Percentiles rank a stretch among this genome's conserved stretches.
phyloP scores from a whole-genome alignment of 2,329 filamentous ascomycete species.

The Podosphaera fusca region DNA sequence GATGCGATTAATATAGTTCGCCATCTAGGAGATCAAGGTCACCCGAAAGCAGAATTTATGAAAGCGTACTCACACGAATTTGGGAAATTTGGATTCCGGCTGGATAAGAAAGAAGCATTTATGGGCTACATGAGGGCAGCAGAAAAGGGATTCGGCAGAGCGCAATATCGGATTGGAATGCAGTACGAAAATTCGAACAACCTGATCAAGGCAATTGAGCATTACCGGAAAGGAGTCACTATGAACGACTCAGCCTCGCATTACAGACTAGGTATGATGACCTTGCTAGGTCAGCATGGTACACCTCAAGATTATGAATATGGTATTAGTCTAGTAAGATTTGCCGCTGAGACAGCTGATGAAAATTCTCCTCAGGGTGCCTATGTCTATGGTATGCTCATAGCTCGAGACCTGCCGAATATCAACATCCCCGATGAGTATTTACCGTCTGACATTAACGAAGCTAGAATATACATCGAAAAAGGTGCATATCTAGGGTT shows the following conservation, averaged over 20 bases:
- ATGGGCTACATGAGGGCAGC: constrained; percentile 67
- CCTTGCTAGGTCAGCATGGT: constrained; percentile 76
- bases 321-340: constrained; percentile 62
- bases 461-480: constrained; percentile 72
- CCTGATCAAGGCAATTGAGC: constrained; percentile 67
- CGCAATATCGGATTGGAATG: constrained; percentile 96
- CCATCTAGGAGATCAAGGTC: constrained; percentile 74
- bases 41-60: constrained; percentile 87
- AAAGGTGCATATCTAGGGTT: constrained; percentile 93
- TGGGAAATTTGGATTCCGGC: constrained; percentile 74
- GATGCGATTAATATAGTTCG: constrained; percentile 83
- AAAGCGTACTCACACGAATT: constrained; percentile 94
- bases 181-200: constrained; percentile 92
- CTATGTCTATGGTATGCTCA: constrained; percentile 87
- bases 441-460: constrained; percentile 46
- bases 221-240: constrained; percentile 65
- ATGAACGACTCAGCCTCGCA: constrained; percentile 69
- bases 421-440: constrained; percentile 54
- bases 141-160: constrained; percentile 63
- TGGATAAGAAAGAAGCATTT: constrained; percentile 91
- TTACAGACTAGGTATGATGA: constrained; percentile 91
- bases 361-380: constrained; percentile 94
- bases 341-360: constrained; percentile 68
- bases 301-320: constrained; percentile 58
- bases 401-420: constrained; percentile 76